Conservation (phyloP, 495 filamentous ascomycete species). For the Penicillium cataractarum region DNA sequence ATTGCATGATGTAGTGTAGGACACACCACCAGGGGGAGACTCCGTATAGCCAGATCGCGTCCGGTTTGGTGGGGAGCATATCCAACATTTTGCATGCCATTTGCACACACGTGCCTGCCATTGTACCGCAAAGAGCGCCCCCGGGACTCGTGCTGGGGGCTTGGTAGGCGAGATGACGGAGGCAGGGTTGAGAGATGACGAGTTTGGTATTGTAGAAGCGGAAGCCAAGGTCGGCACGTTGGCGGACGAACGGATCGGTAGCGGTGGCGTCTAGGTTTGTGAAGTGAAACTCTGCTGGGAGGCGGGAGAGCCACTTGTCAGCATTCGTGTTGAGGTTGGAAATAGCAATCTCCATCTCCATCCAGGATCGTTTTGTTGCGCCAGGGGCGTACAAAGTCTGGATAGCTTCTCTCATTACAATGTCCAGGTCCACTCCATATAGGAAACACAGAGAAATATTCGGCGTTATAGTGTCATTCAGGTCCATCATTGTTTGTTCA, state of each 20-base stretch:
- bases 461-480: conserved; percentile 15
- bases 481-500: conserved; percentile 4
- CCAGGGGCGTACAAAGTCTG: conserved; percentile 29
- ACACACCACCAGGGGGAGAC: conserved; percentile 62
- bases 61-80: conserved; percentile 45
- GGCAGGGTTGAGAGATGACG: conserved; percentile 60
- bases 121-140: conserved; percentile 46
- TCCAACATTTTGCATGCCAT: conserved; percentile 52
- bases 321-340: conserved; percentile 23
- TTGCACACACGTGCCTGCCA: conserved; percentile 54
- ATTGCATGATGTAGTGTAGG: conserved; percentile 65
- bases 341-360: conserved; percentile 28
- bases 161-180: conserved; percentile 50
- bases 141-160: not conserved
- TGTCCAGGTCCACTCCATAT: conserved; percentile 29
- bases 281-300: conserved; percentile 36
- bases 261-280: conserved; percentile 10
- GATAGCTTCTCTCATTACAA: conserved; percentile 29
- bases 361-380: conserved; percentile 23
- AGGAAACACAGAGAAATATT: conserved; percentile 30
- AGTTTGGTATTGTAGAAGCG: conserved; percentile 59
- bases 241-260: conserved; percentile 33
- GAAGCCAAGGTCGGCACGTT: conserved; percentile 47
- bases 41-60: conserved; percentile 43
- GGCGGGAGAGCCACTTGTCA: conserved; percentile 30